Conservation (phyloP, 768 basidiomycete genomes). For the Exidia glandulosa region DNA sequence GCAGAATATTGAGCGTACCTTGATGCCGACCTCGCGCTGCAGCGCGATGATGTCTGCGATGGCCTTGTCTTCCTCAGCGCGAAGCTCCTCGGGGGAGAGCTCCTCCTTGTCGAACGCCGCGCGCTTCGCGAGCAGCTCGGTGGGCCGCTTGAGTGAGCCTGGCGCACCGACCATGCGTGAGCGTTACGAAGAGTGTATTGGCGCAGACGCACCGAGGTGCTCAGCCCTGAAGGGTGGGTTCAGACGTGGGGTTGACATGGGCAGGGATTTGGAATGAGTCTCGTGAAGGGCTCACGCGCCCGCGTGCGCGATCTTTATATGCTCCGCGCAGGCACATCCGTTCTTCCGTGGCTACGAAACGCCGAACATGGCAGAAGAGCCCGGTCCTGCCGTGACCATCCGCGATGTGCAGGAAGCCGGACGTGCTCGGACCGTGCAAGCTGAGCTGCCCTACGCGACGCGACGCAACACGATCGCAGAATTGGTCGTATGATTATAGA, state of each 20-base stretch:
- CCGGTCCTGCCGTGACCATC: no score
- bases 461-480: no score
- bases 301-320: neutral
- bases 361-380: no score
- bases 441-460: no score
- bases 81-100: conserved; percentile 33
- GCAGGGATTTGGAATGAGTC: neutral
- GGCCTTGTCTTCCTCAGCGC: conserved; percentile 39
- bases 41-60: conserved; percentile 41
- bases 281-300: neutral
- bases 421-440: no score
- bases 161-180: neutral
- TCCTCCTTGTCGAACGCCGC: conserved; percentile 30
- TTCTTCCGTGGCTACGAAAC: neutral
- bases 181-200: neutral
- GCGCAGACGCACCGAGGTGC: conserved; percentile 30
- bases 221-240: conserved; percentile 39
- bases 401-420: no score
- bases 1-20: conserved; percentile 11
- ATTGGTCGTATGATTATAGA: no score
- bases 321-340: neutral
- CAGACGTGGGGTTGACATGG: conserved; percentile 11
- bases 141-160: conserved; percentile 46
- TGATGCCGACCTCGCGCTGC: conserved; percentile 44
- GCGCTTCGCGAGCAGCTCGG: conserved; percentile 37